Percentiles rank a stretch among this genome's conserved stretches.
Conservation (phyloP, 2,329 filamentous ascomycete genomes). For the Chaetothyriales sp. region DNA sequence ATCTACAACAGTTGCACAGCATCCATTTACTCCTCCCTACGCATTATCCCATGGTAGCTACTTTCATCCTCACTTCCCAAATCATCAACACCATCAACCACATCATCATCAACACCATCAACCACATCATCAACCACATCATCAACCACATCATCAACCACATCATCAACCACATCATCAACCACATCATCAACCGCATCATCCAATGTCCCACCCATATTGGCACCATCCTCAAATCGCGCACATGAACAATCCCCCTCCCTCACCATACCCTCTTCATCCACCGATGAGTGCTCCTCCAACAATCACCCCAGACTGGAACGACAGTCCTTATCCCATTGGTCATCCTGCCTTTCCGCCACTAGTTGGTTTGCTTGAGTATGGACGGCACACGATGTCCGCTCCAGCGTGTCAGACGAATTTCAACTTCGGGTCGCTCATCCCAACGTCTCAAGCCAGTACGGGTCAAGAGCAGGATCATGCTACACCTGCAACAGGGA, state of each 20-base stretch:
- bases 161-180: neutral
- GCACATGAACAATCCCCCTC: neutral
- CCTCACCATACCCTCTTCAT: neutral
- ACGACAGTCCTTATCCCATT: neutral
- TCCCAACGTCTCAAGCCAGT: neutral
- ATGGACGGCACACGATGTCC: neutral
- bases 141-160: neutral
- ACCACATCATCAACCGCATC: neutral
- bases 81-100: neutral
- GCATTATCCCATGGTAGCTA: neutral
- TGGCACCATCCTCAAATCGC: neutral
- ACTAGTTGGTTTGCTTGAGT: neutral
- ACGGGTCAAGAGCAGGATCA: neutral
- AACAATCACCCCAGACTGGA: neutral
- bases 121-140: neutral
- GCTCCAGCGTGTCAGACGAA: neutral
- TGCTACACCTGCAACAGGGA: neutral
- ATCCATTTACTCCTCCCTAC: neutral
- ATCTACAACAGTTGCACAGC: neutral
- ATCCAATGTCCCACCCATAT: neutral
- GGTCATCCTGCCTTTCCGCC: neutral
- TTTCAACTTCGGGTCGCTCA: neutral
- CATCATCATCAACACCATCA: no score
- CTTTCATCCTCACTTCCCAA: neutral
- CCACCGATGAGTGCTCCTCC: neutral